A percentile compares a stretch with the other conserved stretches of the same genome.
These are phyloP conservation scores for Phytomonas francai DNA, from an alignment of 208 protist genomes.

Conservation along the genomic window DNA sequence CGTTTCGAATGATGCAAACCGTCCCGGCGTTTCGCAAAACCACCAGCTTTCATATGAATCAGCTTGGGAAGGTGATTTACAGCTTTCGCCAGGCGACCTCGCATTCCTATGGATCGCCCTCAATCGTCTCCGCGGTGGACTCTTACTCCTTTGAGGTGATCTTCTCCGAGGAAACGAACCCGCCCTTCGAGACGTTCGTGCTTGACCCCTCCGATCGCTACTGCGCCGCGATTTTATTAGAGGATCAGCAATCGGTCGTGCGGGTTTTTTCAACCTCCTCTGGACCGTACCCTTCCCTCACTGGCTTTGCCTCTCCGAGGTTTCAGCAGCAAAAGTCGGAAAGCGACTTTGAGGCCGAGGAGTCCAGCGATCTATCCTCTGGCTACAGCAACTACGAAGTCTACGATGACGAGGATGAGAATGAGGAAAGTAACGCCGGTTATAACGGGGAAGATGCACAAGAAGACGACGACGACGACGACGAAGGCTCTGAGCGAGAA, in stretches of 20 bases:
- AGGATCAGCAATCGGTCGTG: conserved; percentile 52
- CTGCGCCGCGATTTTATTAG: conserved; percentile 70
- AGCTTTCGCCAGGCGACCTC: conserved; percentile 58
- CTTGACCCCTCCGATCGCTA: conserved; percentile 81
- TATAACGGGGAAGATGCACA: conserved; percentile 23
- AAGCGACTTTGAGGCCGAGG: conserved; percentile 33
- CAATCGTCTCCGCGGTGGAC: conserved; percentile 74
- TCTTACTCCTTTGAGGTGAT: conserved; percentile 70
- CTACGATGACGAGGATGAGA: conserved; percentile 24
- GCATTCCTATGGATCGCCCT: conserved; percentile 20
- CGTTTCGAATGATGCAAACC: conserved; percentile 61
- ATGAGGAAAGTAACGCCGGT: conserved; percentile 19
- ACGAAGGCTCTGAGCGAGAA: conserved; percentile 16
- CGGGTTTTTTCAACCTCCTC: conserved; percentile 75
- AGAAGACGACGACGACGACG: conserved; percentile 20
- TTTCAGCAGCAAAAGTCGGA: conserved; percentile 27
- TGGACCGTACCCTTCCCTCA: conserved; percentile 49
- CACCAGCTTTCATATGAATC: conserved; percentile 59
- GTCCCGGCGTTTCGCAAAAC: conserved; percentile 63
- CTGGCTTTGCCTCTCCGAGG: conserved; percentile 48
- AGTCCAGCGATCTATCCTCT: conserved; percentile 25
- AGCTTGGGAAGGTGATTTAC: conserved; percentile 53
- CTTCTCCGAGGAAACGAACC: conserved; percentile 69
- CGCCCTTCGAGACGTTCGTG: conserved; percentile 61
- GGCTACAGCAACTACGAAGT: conserved; percentile 11